Base-by-base conservation (phyloP, 2,329 filamentous ascomycete genomes). In the Pseudopithomyces chartarum region DNA sequence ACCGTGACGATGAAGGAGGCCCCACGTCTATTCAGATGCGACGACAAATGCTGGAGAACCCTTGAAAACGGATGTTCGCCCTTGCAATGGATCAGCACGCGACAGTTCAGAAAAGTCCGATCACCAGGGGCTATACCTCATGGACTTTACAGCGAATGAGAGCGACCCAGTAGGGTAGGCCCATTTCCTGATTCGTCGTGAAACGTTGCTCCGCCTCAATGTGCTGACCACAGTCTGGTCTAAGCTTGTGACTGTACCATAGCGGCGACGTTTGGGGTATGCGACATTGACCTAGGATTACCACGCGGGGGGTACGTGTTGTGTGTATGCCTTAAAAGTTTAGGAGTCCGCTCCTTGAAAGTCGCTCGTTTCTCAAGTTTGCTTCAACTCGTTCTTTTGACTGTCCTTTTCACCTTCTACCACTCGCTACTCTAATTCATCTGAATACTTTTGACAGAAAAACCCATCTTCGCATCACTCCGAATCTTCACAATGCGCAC, bases 91-190 rank as follows among this genome's bases (percentile, higher is more conserved):
- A 34, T 17, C 22, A 43, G 48, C 38, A 33, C 42, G 48, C 48
- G 48, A 42, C 48, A 22, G 48, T 51, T 51, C 42, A 38, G 33
- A 29, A 51, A 34, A 34, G 48, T 51, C 48, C 48, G 48, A 43
- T 22, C 38, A 42, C n/a, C 38, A 34, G 36, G 47, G 23, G n/a
- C 22, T n/a, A 2, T 20, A 19, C 48, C 22, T n/a, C 11, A 26
- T 43, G 38, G 48, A 42, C 23, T 51, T 33, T 51, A 29, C 38
- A 22, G 48, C 48, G 36, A 51, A 51, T 42, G 48, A 51, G 26
- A 34, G 17, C 36, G 29, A 3, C 13, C 44, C 29, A 5, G 3
- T 2, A 15, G 29, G 8, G 34, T 6, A 39, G 8, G 19, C 3
- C 3, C 29, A 26, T 49, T 50, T 20, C 47, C 47, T n/a, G 11